Base-by-base conservation (phyloP, 495 filamentous ascomycete genomes). In the Usnea hakonensis region DNA sequence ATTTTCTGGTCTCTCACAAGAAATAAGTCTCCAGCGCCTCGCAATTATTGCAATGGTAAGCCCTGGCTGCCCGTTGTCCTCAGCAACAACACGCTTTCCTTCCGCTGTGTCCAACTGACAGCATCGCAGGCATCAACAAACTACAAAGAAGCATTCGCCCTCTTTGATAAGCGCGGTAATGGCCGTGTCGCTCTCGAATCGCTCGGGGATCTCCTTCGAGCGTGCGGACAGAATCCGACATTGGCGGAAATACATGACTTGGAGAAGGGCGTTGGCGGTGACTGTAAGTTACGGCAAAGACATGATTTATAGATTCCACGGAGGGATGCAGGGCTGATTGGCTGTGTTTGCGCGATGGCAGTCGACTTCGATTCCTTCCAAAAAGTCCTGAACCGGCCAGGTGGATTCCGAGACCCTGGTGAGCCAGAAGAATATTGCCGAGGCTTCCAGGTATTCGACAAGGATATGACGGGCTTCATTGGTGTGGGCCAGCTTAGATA, bases 81-180 rank as follows among this genome's bases (percentile, higher is more conserved):
- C 16, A 10, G 14, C 52, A 32, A 16, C 17, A 32, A 28, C 13
- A 35, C 6, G 7, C 33, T 23, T 56, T 56, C n/a, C 4, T 7
- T 41, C 21, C 21, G 17, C 36, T 21, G 8, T 40, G 2, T 8
- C 0, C 10, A 5, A 35, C 28, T 61, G 3, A 61, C n/a, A 19
- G 19, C 13, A 1, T 5, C 13, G 7, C 85, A 96, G 92, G 90
- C 93, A 78, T 92, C 90, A 59, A 97, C 94, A 74, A 97, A 98
- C 85, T 98, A 97, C 90, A 97, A 97, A 82, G 94, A 98, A 87
- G 94, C 94, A 64, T 98, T 98, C 81, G 90, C 91, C 56, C 90
- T 98, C 71, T 98, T 97, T 82, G 94, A 98, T 80, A 96, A 96
- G 83, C 91, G 94, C 70, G 94, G 95, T 70, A 93, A 87, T 71